phyloP scores from a whole-genome alignment of 805 yeast genomes.

The Candida golubevii region DNA sequence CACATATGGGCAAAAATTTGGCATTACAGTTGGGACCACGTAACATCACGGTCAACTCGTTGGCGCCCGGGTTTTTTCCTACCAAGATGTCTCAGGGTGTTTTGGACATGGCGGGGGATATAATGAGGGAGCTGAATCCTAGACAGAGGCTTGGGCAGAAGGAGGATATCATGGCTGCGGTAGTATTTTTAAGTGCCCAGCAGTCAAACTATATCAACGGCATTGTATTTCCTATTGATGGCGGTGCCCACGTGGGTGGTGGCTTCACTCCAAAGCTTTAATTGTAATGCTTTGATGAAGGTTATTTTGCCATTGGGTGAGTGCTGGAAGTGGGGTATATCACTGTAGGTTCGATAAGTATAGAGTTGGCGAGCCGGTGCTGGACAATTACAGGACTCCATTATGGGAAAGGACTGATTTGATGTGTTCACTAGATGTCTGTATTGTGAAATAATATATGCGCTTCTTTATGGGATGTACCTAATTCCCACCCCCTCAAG shows the following conservation, averaged over 20 bases:
- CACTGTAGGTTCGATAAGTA: too few relatives aligned
- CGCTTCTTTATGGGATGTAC: too few relatives aligned
- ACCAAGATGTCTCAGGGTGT: conserved; percentile 70
- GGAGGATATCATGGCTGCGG: conserved; percentile 53
- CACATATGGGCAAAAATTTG: conserved; percentile 59
- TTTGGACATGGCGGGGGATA: conserved; percentile 46
- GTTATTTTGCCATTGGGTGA: too few relatives aligned
- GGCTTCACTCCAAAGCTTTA: conserved; percentile 13
- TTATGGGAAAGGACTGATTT: too few relatives aligned
- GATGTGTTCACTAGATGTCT: too few relatives aligned
- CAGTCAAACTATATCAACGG: conserved; percentile 65
- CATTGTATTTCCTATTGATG: conserved; percentile 63
- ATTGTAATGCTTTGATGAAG: too few relatives aligned
- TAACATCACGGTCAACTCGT: conserved; percentile 62
- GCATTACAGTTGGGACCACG: conserved; percentile 64
- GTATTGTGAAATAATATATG: too few relatives aligned
- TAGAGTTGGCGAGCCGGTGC: too few relatives aligned
- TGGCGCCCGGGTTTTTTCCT: conserved; percentile 78
- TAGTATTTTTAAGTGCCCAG: conserved; percentile 50
- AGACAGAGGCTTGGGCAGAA: conserved; percentile 57
- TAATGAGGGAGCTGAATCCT: conserved; percentile 50
- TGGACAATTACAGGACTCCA: too few relatives aligned
- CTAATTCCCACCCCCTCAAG: too few relatives aligned
- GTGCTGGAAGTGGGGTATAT: too few relatives aligned
- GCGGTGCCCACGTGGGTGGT: conserved; percentile 49